Conservation (phyloP, 2,329 filamentous ascomycete species). For the Colletotrichum viniferum region DNA sequence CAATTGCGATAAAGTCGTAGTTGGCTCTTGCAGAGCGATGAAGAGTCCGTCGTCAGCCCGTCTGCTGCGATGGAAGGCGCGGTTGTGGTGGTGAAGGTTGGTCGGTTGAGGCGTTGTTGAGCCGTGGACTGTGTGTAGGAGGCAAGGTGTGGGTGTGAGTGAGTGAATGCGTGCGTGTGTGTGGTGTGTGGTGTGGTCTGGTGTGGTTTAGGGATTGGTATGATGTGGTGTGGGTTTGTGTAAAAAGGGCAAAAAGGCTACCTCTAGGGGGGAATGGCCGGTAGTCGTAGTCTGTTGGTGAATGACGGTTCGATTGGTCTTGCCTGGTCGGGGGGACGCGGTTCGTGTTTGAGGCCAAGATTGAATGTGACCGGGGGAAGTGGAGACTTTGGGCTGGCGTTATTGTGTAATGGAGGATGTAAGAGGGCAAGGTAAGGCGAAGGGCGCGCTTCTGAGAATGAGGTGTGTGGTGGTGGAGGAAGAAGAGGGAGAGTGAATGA, state of each 20-base stretch:
- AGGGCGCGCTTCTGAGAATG: not conserved
- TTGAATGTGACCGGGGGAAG: slow-evolving; percentile 2
- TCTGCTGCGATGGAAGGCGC: not conserved
- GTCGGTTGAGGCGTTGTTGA: not conserved
- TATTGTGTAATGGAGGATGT: not conserved
- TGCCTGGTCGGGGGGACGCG: not conserved
- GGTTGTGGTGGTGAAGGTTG: not conserved
- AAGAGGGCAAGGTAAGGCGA: not conserved
- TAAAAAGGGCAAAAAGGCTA: slow-evolving; percentile 3
- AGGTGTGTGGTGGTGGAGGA: not conserved
- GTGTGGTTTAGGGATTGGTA: not conserved
- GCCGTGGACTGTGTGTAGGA: not conserved
- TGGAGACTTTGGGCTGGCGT: slow-evolving; percentile 1
- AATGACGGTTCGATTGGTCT: not conserved
- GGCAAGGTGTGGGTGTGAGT: not conserved
- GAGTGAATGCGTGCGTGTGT: not conserved
- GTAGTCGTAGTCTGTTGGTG: not conserved
- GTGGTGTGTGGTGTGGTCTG: not conserved
- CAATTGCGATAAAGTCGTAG: not conserved
- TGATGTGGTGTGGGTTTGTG: not conserved
- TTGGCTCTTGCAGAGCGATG: not conserved
- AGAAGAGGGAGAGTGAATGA: not conserved
- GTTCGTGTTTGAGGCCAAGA: slow-evolving; percentile 21
- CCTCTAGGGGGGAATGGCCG: not conserved
- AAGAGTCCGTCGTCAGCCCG: not conserved